Evolutionary conservation across 192 early-diverging fungal genomes (phyloP).

Genomic region (Pecoramyces ruminantium): DNA sequence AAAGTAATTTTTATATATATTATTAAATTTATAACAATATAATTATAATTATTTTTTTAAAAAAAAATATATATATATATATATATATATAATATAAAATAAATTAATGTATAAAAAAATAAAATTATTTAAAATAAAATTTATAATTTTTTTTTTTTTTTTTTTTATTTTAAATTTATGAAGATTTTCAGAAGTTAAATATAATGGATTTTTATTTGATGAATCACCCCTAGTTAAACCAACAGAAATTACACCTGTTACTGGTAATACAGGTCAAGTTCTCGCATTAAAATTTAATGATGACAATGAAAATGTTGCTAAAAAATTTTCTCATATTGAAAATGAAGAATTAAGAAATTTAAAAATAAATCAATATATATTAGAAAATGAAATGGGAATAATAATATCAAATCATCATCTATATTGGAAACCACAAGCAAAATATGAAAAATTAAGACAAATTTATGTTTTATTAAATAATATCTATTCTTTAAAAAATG

Average conservation of each 20-base stretch:
- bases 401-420: neutral
- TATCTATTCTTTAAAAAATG: neutral
- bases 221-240: neutral
- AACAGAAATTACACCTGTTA: neutral
- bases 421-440: neutral
- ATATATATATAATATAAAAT: no score
- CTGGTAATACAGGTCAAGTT: neutral
- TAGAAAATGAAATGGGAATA: neutral
- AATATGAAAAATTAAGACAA: neutral
- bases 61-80: no score
- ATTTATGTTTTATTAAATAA: neutral
- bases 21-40: no score
- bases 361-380: neutral
- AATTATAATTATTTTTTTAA: no score
- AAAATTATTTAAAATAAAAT: no score
- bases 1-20: neutral
- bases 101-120: no score
- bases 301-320: neutral
- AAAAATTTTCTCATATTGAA: neutral
- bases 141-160: no score
- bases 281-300: neutral
- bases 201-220: neutral
- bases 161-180: neutral
- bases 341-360: neutral
- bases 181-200: neutral